Conservation (phyloP, 805 yeast genomes). For the Candida pseudofarinosa region DNA sequence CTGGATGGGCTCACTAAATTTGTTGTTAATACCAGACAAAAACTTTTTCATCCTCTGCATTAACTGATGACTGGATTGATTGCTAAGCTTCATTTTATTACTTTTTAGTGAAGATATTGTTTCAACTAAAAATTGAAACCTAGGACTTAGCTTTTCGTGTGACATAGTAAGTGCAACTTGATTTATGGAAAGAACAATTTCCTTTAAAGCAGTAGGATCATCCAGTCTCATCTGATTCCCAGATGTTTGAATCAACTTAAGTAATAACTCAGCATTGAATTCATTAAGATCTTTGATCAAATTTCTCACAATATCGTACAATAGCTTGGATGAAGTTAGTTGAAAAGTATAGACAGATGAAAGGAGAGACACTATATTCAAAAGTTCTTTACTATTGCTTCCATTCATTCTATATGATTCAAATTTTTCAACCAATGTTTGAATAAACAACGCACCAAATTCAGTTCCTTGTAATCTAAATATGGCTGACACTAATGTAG, state of each 20-base stretch:
- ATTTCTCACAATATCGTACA: slow-evolving; percentile 68
- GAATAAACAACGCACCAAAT: slow-evolving; percentile 84
- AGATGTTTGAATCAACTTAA: slow-evolving; percentile 66
- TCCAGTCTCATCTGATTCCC: slow-evolving; percentile 87
- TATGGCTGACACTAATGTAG: slow-evolving; percentile 70
- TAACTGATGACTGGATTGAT: slow-evolving; percentile 51
- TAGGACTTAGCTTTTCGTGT: slow-evolving; percentile 41
- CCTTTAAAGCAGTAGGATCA: slow-evolving; percentile 82
- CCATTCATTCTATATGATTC: slow-evolving; percentile 37
- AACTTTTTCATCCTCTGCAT: slow-evolving; percentile 59
- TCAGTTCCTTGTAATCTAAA: slow-evolving; percentile 80
- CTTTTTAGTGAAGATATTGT: slow-evolving; percentile 82
- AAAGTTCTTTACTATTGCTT: slow-evolving; percentile 41
- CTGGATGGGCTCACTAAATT: slow-evolving; percentile 69
- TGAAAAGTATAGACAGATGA: slow-evolving; percentile 77
- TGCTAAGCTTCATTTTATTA: slow-evolving; percentile 61
- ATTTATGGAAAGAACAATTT: slow-evolving; percentile 62
- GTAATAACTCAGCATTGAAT: slow-evolving; percentile 68
- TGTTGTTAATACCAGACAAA: slow-evolving; percentile 49
- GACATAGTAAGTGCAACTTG: slow-evolving; percentile 38
- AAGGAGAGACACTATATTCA: slow-evolving; percentile 69
- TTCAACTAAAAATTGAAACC: slow-evolving; percentile 81
- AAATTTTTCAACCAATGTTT: slow-evolving; percentile 69
- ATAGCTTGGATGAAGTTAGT: slow-evolving; percentile 63
- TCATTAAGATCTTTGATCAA: slow-evolving; percentile 60